Conservation (phyloP, 1,284 basidiomycete genomes). For the Cryptococcus hybrid region DNA sequence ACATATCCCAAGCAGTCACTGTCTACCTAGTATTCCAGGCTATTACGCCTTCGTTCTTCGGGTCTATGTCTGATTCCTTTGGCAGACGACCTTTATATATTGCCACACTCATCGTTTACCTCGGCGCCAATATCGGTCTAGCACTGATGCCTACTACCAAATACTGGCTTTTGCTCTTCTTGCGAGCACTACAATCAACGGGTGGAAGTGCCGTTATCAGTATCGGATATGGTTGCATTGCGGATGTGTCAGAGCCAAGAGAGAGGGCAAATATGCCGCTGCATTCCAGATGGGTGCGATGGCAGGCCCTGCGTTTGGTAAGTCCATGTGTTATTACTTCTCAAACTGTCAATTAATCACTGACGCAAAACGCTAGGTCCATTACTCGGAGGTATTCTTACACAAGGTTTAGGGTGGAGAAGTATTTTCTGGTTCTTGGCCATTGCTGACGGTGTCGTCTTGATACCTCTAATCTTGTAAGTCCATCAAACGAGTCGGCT, state of each 20-base stretch:
- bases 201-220: conserved; percentile 47
- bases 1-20: conserved; percentile 47
- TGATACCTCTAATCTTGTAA: conserved; percentile 23
- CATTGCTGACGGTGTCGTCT: conserved; percentile 30
- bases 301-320: conserved; percentile 31
- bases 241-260: conserved; percentile 45
- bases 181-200: conserved; percentile 44
- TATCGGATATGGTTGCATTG: conserved; percentile 45
- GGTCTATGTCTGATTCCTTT: conserved; percentile 38
- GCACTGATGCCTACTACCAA: conserved; percentile 39
- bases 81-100: conserved; percentile 46
- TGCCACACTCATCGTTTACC: conserved; percentile 41
- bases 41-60: conserved; percentile 47
- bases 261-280: conserved; percentile 46
- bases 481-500: background rate
- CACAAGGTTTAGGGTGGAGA: conserved; percentile 41
- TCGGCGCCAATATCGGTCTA: conserved; percentile 44
- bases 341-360: background rate
- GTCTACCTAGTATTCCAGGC: conserved; percentile 48
- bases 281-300: conserved; percentile 36
- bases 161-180: conserved; percentile 45
- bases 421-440: conserved; percentile 43
- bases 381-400: conserved; percentile 25
- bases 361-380: conserved; percentile 23
- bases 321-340: background rate